Conservation (phyloP, 352 stramenopile species). For the Phytophthora sansomeana region DNA sequence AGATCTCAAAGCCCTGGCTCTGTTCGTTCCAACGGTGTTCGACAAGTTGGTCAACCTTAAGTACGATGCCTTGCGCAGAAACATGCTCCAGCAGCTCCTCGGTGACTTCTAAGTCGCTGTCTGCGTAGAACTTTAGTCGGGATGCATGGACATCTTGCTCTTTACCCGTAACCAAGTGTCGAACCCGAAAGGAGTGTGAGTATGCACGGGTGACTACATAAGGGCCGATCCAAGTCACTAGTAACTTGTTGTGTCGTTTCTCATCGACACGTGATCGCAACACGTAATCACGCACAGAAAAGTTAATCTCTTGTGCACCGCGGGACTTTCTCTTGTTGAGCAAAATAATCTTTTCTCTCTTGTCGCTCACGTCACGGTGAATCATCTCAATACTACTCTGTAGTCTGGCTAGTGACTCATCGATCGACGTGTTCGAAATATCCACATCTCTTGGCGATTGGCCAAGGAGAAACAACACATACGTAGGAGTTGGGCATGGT, state of each 20-base stretch:
- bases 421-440: neutral
- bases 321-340: conserved; percentile 16
- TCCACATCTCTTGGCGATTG: neutral
- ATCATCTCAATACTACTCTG: conserved; percentile 10
- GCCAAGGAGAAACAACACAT: conserved; percentile 2
- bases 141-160: conserved; percentile 19
- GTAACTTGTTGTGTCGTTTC: too few species aligned
- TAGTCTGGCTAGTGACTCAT: neutral
- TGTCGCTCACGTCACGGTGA: neutral
- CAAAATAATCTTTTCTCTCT: conserved; percentile 13
- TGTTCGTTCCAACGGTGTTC: conserved; percentile 14
- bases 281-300: too few species aligned
- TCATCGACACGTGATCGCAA: too few species aligned
- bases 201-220: too few species aligned
- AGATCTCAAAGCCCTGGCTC: conserved; percentile 9
- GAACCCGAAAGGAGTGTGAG: too few species aligned
- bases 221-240: conserved; percentile 30
- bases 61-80: conserved; percentile 10
- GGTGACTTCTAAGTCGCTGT: conserved; percentile 15
- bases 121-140: conserved; percentile 12
- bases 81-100: conserved; percentile 20
- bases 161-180: neutral
- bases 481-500: neutral
- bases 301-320: too few species aligned
- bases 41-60: neutral